These are phyloP conservation scores for Achaetomium macrosporum DNA, from an alignment of 2,329 filamentous ascomycete genomes.

Conservation along the genomic window DNA sequence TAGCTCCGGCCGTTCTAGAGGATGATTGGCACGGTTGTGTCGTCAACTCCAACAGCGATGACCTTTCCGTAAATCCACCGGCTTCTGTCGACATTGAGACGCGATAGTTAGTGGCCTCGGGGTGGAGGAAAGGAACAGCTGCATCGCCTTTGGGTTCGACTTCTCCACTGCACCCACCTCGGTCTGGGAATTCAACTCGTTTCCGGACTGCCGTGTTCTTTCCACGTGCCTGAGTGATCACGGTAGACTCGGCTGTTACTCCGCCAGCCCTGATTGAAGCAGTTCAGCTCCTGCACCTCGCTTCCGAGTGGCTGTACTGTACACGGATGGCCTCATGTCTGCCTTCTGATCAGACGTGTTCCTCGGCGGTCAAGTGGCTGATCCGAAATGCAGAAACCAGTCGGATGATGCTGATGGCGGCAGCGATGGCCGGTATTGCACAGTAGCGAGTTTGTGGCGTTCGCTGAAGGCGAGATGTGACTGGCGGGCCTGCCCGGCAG, in stretches of 20 bases:
- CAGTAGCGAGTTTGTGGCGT: constrained; percentile 6
- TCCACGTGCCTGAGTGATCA: constrained; percentile 11
- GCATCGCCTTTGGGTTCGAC: constrained; percentile 2
- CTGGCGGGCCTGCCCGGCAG: not conserved
- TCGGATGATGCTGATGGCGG: not conserved
- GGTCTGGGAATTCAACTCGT: constrained; percentile 1
- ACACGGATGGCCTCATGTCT: not conserved
- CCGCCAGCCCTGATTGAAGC: not conserved
- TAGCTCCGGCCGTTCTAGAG: constrained; percentile 2
- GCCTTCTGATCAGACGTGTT: not conserved
- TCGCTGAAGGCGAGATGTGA: not conserved
- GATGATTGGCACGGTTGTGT: constrained; percentile 8
- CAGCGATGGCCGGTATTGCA: not conserved
- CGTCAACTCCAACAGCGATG: not conserved
- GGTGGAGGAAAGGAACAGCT: constrained; percentile 8
- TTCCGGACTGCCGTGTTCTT: constrained; percentile 2
- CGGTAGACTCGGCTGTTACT: constrained; percentile 14
- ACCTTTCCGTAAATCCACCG: constrained; percentile 1
- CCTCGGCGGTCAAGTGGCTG: not conserved
- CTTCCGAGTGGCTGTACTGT: constrained; percentile 14
- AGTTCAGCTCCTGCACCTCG: constrained; percentile 15
- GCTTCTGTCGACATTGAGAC: constrained; percentile 6
- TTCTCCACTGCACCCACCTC: constrained; percentile 11
- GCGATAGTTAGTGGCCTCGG: constrained; percentile 3
- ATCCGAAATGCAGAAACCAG: not conserved